Base-by-base conservation (phyloP, 176 grass and related monocot species). In the Canna indica region DNA sequence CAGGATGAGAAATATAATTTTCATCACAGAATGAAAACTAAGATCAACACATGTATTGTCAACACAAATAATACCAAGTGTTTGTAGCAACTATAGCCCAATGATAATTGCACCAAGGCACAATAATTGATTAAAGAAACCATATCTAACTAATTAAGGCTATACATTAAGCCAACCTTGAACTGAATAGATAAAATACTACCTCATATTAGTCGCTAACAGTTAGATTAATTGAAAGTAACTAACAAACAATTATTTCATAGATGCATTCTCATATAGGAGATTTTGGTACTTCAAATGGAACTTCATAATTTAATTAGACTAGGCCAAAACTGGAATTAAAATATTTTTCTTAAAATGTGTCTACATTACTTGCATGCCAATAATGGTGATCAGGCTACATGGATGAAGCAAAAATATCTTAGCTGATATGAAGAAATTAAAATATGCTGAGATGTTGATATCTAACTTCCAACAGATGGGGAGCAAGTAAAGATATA, bases 1-100 rank as follows among this genome's bases (percentile, higher is more conserved):
- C 41, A 54, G 52, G 64, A 70, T 70, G 9, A 82, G 5, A 64
- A 20, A n/a, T 45, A 29, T 67, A 20, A 66, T 30, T 36, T 50
- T 13, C 24, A 64, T 73, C 36, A 7, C 66, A 52, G 29, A 79
- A 16, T 64, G 32, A 17, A 24, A 58, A 52, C 4, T 3, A 12
- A 39, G 24, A 52, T 64, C 31, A 71, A 45, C 56, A 42, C 29
- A 0, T 28, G n/a, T 27, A 24, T 54, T 18, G 58, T 47, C 45
- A 53, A 24, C 20, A 24, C 20, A 25, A 39, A 17, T 12, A 20
- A 50, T 50, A 18, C 18, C 47, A 50, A 15, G 1, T 50, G 5
- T n/a, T 15, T 15, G 18, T 18, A 50, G 47, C 12, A 50, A 15
- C 4, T 50, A 16, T 20, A 50, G 16, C 18, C 1, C 16, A 50